A percentile compares a stretch with the other conserved stretches of the same genome.
Conservation (phyloP, 163 green algal species). For the Botryococcus braunii region DNA sequence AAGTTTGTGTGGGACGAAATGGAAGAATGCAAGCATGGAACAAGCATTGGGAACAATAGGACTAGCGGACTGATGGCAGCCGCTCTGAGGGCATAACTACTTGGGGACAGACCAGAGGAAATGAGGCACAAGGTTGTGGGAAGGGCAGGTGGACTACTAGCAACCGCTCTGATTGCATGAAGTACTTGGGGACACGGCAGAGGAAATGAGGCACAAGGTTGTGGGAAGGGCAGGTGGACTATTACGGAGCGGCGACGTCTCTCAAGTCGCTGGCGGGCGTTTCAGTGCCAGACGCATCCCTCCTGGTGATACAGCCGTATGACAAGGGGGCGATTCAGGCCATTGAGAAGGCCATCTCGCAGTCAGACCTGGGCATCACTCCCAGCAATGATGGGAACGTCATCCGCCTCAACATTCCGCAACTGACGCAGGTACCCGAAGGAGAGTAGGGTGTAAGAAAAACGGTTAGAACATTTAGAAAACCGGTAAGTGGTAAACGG, state of each 20-base stretch:
- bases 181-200: too few species aligned
- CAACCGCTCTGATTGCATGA: too few species aligned
- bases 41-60: too few species aligned
- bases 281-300: slow-evolving; percentile 72
- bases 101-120: too few species aligned
- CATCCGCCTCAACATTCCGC: slow-evolving; percentile 86
- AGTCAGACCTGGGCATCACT: slow-evolving; percentile 83
- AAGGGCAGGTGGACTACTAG: slow-evolving; percentile 87
- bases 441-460: too few species aligned
- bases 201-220: too few species aligned
- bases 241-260: slow-evolving; percentile 75
- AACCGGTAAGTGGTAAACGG: not conserved
- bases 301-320: slow-evolving; percentile 77
- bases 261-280: slow-evolving; percentile 78
- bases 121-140: not conserved
- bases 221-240: slow-evolving; percentile 69
- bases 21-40: too few species aligned
- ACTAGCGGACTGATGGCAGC: slow-evolving; percentile 95
- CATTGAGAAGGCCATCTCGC: slow-evolving; percentile 84
- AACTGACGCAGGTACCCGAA: slow-evolving; percentile 70
- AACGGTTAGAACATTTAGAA: slow-evolving; percentile 1
- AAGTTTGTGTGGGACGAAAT: too few species aligned
- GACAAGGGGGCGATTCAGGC: slow-evolving; percentile 52
- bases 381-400: slow-evolving; percentile 91
- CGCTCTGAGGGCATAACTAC: too few species aligned